Evolutionary conservation across 2,329 filamentous ascomycete genomes (phyloP).

Genomic region (Aspergillus unguis): DNA sequence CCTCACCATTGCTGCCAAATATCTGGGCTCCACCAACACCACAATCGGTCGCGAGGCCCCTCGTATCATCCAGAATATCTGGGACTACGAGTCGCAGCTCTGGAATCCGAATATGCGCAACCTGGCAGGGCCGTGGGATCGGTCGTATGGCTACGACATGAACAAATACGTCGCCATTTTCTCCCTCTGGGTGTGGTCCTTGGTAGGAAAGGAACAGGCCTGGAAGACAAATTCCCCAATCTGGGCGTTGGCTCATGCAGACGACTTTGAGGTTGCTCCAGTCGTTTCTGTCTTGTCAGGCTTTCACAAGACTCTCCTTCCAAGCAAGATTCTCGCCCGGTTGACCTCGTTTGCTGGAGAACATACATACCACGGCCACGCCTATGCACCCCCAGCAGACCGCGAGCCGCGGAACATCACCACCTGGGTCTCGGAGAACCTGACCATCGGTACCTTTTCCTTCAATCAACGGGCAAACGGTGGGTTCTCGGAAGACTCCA

Average conservation of each 20-base stretch:
- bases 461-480: conserved; percentile 57
- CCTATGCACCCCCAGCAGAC: conserved; percentile 60
- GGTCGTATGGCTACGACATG: conserved; percentile 63
- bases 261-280: conserved; percentile 58
- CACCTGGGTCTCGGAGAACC: conserved; percentile 54
- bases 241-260: conserved; percentile 54
- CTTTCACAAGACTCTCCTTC: conserved; percentile 45
- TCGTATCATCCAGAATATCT: conserved; percentile 53
- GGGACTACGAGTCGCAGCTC: conserved; percentile 51
- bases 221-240: conserved; percentile 39
- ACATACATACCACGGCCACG: conserved; percentile 51
- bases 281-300: conserved; percentile 55
- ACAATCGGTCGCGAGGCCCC: conserved; percentile 53
- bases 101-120: conserved; percentile 61
- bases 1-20: conserved; percentile 59
- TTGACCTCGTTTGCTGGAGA: conserved; percentile 52
- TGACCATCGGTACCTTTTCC: conserved; percentile 60
- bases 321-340: not conserved
- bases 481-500: conserved; percentile 51
- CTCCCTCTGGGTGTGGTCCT: conserved; percentile 57
- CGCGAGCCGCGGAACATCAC: conserved; percentile 56
- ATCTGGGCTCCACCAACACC: conserved; percentile 50
- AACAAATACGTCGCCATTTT: conserved; percentile 59
- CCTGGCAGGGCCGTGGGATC: conserved; percentile 63
- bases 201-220: conserved; percentile 31